Base-by-base conservation (phyloP, 2,329 filamentous ascomycete species). In the Aureobasidium mangrovei region DNA sequence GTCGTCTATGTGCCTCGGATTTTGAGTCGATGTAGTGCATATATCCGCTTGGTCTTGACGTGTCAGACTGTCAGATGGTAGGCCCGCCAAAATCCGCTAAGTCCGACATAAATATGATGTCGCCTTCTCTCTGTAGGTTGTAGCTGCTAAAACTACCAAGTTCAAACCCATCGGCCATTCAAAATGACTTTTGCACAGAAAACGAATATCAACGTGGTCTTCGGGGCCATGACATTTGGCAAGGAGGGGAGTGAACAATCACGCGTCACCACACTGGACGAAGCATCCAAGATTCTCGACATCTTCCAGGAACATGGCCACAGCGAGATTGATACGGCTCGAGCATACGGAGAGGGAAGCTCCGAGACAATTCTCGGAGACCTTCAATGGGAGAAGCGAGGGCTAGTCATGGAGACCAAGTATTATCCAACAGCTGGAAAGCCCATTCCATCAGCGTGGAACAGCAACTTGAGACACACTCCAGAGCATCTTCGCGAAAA, bases 401-500 rank as follows among this genome's bases (percentile, higher is more conserved):
- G 60, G 6, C 47, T 65, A 1, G 57, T 61, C 24, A 60, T 65
- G 54, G 62, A 63, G 44, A 65, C 64, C 18, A 67, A 67, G 48
- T 61, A 57, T 48, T 63, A 61, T 38, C 62, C 63, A 8, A 60
- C 61, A 38, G 53, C 49, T 7, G 56, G 59, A 27, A 57, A 54
- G 33, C 26, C 44, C 9, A 47, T 33, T 53, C 62, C 42, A 31
- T 61, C 27, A 8, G 29, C 28, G 2, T 62, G 61, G 60, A 58
- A 59, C 53, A 42, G 31, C 36, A 47, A 57, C 12, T 44, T 58
- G 4, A 52, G 53, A 10, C 69, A 70, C 46, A 63, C 56, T 4
- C 62, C 67, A 0, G 64, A 65, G 1, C 64, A 67, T 41, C 57
- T 75, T 27, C 63, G 67, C 1, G 56, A 64, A 4, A 68, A 63